phyloP scores from a whole-genome alignment of 2,329 filamentous ascomycete species.

The Phaeosphaeriaceae sp. region DNA sequence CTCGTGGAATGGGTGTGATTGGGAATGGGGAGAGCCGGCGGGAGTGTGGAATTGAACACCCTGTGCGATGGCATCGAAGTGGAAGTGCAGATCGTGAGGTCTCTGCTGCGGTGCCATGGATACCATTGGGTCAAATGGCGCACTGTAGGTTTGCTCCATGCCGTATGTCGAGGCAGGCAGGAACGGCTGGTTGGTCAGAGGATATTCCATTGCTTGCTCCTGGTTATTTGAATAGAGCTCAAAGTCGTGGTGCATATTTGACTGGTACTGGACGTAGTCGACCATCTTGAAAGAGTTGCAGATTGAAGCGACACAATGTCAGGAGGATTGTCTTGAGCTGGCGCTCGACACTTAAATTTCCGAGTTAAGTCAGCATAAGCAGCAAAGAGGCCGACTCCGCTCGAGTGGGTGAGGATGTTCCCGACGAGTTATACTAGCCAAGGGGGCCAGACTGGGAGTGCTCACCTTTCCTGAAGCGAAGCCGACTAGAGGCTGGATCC shows the following conservation, averaged over 20 bases:
- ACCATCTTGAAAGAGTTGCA: conserved; percentile 39
- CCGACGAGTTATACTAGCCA: conserved; percentile 28
- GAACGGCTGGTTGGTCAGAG: conserved; percentile 38
- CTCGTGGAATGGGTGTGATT: conserved; percentile 55
- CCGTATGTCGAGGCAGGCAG: conserved; percentile 34
- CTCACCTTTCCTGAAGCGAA: conserved; percentile 39
- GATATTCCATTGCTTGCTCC: conserved; percentile 41
- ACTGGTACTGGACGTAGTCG: conserved; percentile 41
- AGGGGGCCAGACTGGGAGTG: conserved; percentile 33
- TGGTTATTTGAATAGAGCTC: conserved; percentile 46
- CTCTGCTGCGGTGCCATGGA: conserved; percentile 41
- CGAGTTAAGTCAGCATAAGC: conserved; percentile 39
- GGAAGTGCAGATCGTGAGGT: conserved; percentile 46
- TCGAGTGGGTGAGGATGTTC: conserved; percentile 20
- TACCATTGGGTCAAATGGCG: conserved; percentile 43
- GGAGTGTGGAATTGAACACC: conserved; percentile 48
- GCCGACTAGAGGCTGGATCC: conserved; percentile 29
- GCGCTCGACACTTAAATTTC: conserved; percentile 23
- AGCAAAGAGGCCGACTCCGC: conserved; percentile 18
- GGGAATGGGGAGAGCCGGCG: conserved; percentile 53
- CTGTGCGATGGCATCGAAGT: conserved; percentile 45
- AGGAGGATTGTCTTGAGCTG: conserved; percentile 20
- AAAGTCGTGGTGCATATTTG: conserved; percentile 46
- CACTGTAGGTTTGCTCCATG: conserved; percentile 48
- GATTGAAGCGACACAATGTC: conserved; percentile 8